Evolutionary conservation across 164 flowering plant genomes (phyloP), one percentile per base, ranked within the genome.

Genomic region (Litsea cubeba): DNA sequence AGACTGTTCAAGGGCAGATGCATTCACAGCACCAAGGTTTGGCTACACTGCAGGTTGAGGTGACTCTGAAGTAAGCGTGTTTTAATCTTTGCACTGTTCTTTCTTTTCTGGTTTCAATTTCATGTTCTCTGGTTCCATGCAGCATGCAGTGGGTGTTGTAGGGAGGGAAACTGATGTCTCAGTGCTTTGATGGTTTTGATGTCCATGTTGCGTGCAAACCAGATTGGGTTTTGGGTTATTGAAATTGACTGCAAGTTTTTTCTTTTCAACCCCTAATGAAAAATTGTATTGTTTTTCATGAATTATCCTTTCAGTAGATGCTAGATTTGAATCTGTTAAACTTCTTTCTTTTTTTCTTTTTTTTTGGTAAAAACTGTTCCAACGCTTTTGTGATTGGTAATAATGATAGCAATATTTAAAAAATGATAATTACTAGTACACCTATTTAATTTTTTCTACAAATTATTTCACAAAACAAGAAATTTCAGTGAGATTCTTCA

Each of bases 21-120:
- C 81, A 74, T 71, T 76, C 79, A 24, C 78, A 79, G 63, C 69
- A 87, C 72, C 80, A 89, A 11, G 28, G 79, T 25, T 74, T 79
- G 69, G 72, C 69, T 50, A 84, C 78, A 40, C 69, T 81, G 83
- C 78, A 22, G 86, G 82, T 51, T 81, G 76, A 76, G 85, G 83
- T 67, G 86, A 84, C 79, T 82, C 93, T 70, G 84, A 87, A 80
- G 85, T 79, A 80, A 81, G 87, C 64, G 65, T 81, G 67, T 71
- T 80, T 70, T 80, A 72, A 64, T 68, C 79, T 71, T 79, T 83
- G n/a, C 70, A 83, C 72, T 54, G 20, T 54, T 54, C 1, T 54
- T 54, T 14, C 20, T 20, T 54, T 54, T 54, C 60, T 54, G 7
- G 60, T 54, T 54, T 54, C 60, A 18, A 14, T 54, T 15, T 54